Percentiles rank a stretch among this genome's conserved stretches.
Conservation (phyloP, 2,329 filamentous ascomycete genomes). For the Sclerotinia glacialis region DNA sequence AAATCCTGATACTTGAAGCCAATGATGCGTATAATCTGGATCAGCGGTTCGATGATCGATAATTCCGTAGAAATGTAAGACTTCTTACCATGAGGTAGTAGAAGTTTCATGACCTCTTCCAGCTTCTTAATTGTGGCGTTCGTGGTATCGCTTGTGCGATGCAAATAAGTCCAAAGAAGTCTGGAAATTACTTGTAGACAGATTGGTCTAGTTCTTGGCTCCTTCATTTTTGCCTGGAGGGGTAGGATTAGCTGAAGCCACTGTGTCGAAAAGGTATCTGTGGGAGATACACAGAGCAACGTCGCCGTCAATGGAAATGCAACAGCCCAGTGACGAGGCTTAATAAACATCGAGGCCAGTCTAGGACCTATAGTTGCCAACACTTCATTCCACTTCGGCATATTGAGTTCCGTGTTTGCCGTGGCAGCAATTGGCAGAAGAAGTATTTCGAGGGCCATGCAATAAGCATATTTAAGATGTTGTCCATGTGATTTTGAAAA, state of each 20-base stretch:
- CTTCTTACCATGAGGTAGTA: slow-evolving; percentile 76
- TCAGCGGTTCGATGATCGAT: slow-evolving; percentile 81
- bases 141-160: slow-evolving; percentile 71
- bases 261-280: slow-evolving; percentile 77
- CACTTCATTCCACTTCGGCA: slow-evolving; percentile 84
- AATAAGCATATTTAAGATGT: slow-evolving; percentile 89
- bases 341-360: slow-evolving; percentile 79
- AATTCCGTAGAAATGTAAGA: slow-evolving; percentile 80
- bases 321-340: slow-evolving; percentile 87
- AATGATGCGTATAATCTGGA: slow-evolving; percentile 91
- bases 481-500: slow-evolving; percentile 85
- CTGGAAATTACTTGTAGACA: slow-evolving; percentile 88
- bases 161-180: slow-evolving; percentile 91
- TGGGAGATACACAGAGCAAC: slow-evolving; percentile 81
- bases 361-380: slow-evolving; percentile 74
- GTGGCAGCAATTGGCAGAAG: slow-evolving; percentile 83
- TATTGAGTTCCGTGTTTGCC: slow-evolving; percentile 71
- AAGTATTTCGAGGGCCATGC: slow-evolving; percentile 83
- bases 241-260: slow-evolving; percentile 81
- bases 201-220: slow-evolving; percentile 71
- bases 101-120: slow-evolving; percentile 82
- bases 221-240: slow-evolving; percentile 78
- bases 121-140: slow-evolving; percentile 71
- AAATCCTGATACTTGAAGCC: slow-evolving; percentile 92
- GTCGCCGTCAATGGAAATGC: slow-evolving; percentile 87